Percentiles rank a stretch among this genome's conserved stretches.
phyloP scores from a whole-genome alignment of 805 yeast species.

The Zygotorulaspora sp. region DNA sequence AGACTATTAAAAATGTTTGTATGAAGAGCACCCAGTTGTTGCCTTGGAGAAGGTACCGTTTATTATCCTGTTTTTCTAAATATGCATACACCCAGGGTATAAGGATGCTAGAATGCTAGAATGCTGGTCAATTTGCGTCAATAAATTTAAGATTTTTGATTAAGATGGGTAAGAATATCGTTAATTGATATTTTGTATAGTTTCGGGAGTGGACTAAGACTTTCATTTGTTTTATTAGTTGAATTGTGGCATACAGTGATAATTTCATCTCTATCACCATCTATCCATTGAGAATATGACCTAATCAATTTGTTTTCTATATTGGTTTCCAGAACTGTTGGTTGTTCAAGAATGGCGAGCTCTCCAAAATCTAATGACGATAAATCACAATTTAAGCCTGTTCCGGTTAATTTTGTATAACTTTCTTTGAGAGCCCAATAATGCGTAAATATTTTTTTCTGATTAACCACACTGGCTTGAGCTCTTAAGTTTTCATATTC shows the following conservation, averaged over 20 bases:
- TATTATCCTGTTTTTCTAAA: no score
- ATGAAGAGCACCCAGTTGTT: no score
- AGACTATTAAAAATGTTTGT: no score
- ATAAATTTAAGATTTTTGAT: no score
- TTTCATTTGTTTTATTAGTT: background rate
- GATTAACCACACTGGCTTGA: constrained; percentile 6
- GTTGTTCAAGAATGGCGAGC: constrained; percentile 7
- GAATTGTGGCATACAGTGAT: constrained; percentile 16
- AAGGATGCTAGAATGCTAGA: no score
- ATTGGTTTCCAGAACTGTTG: constrained; percentile 2
- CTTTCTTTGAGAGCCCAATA: constrained; percentile 81
- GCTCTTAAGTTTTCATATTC: constrained; percentile 37
- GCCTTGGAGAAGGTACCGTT: no score
- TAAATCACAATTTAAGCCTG: constrained; percentile 47
- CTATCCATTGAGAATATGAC: constrained; percentile 27
- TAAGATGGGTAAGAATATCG: no score
- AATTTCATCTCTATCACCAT: constrained; percentile 11
- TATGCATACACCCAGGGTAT: no score
- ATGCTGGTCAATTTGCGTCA: no score
- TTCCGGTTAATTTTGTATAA: constrained; percentile 61
- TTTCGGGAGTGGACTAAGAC: constrained; percentile 2
- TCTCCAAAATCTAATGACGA: constrained; percentile 28
- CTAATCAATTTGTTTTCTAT: constrained; percentile 12
- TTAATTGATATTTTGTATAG: constrained; percentile 6
- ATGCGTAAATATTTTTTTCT: constrained; percentile 43